A percentile compares a stretch with the other conserved stretches of the same genome.
Evolutionary conservation across 2,329 filamentous ascomycete genomes (phyloP).

Genomic region (Helminthosporium solani): DNA sequence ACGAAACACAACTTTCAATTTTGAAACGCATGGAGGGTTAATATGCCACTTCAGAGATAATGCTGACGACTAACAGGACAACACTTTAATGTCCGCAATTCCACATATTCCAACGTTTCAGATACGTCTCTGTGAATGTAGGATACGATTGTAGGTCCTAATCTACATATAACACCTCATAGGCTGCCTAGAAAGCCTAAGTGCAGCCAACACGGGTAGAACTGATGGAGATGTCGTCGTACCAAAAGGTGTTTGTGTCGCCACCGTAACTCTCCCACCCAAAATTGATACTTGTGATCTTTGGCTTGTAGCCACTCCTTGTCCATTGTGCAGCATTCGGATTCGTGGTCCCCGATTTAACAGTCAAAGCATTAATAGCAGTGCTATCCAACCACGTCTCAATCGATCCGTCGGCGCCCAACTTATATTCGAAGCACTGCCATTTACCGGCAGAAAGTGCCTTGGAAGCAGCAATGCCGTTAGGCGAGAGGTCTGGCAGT

Average conservation of each 20-base stretch:
- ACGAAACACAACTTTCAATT: too few relatives aligned
- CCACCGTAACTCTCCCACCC: conserved; percentile 65
- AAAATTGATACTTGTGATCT: conserved; percentile 59
- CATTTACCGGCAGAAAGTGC: conserved; percentile 54
- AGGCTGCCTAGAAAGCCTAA: neutral
- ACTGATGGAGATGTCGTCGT: conserved; percentile 58
- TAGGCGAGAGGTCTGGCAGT: conserved; percentile 60
- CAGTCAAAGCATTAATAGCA: conserved; percentile 55
- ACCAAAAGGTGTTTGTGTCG: conserved; percentile 63
- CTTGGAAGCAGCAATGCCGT: conserved; percentile 58
- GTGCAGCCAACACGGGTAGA: conserved; percentile 53
- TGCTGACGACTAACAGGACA: too few relatives aligned
- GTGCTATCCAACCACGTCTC: conserved; percentile 62
- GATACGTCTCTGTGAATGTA: too few relatives aligned
- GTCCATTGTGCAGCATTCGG: conserved; percentile 56
- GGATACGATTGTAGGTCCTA: too few relatives aligned
- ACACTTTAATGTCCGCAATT: too few relatives aligned
- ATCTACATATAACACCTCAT: too few relatives aligned
- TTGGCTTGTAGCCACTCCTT: conserved; percentile 52
- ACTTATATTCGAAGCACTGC: conserved; percentile 63
- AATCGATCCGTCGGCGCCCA: conserved; percentile 58
- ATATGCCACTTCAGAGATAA: too few relatives aligned
- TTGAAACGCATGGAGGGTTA: too few relatives aligned
- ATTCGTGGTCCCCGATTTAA: conserved; percentile 51
- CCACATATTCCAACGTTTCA: too few relatives aligned